phyloP scores from a whole-genome alignment of 768 basidiomycete genomes.

The Termitomyces titanicus region DNA sequence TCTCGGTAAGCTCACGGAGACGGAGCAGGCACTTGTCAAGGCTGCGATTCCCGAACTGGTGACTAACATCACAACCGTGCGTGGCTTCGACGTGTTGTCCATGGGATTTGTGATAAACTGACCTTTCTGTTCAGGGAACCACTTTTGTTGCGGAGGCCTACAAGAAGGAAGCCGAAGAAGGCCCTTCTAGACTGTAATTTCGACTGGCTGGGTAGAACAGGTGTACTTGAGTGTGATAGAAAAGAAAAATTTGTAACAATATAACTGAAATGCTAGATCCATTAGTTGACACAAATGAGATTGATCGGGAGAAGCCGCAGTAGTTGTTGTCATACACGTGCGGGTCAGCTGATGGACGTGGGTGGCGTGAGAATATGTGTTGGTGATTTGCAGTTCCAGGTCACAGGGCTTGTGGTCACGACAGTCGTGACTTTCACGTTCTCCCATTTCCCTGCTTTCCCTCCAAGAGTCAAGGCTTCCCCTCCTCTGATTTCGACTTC shows the following conservation, averaged over 20 bases:
- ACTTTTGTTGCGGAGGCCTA: constrained; percentile 33
- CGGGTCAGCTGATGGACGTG: constrained; percentile 12
- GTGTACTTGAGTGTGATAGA: constrained; percentile 4
- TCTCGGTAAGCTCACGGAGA: constrained; percentile 71
- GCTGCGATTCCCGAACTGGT: constrained; percentile 79
- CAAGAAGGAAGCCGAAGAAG: constrained; percentile 26
- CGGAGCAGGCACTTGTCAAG: constrained; percentile 72
- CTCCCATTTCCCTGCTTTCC: constrained; percentile 17
- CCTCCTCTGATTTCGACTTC: constrained; percentile 1
- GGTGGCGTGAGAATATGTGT: constrained; percentile 24
- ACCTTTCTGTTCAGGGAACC: constrained; percentile 25
- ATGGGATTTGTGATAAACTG: background rate
- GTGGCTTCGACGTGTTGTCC: constrained; percentile 15
- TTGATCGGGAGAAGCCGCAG: constrained; percentile 1
- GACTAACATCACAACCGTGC: constrained; percentile 68
- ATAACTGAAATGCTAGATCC: constrained; percentile 2
- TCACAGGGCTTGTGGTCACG: constrained; percentile 28
- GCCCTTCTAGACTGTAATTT: constrained; percentile 18
- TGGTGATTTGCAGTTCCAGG: constrained; percentile 24
- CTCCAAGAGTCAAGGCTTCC: constrained; percentile 4
- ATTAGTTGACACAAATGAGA: background rate
- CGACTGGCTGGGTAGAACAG: background rate
- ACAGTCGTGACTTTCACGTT: constrained; percentile 28
- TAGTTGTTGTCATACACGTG: constrained; percentile 2
- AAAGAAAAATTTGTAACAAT: constrained; percentile 4